These are phyloP conservation scores for Phytophthora tubulina DNA, from an alignment of 352 stramenopile genomes.

Conservation along the genomic window DNA sequence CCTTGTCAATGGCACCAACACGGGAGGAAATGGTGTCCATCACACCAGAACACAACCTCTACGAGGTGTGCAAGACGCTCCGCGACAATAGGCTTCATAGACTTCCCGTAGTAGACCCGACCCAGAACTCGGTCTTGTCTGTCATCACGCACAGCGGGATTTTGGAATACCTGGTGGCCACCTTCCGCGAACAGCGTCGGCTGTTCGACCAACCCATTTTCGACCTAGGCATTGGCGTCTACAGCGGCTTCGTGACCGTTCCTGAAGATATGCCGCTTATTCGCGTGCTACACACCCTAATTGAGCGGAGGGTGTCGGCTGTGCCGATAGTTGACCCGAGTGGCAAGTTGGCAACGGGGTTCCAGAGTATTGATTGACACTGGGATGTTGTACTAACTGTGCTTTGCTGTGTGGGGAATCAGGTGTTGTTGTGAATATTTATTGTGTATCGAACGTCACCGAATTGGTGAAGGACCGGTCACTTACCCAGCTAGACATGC, in stretches of 20 bases:
- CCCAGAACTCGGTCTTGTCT: conserved; percentile 94
- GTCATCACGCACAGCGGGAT: conserved; percentile 95
- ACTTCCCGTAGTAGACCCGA: conserved; percentile 94
- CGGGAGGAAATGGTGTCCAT: conserved; percentile 79
- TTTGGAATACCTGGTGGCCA: conserved; percentile 96
- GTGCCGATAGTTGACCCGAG: conserved; percentile 86
- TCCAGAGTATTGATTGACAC: neutral
- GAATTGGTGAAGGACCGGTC: conserved; percentile 91
- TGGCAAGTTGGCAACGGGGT: conserved; percentile 49
- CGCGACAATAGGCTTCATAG: conserved; percentile 91
- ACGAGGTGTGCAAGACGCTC: conserved; percentile 92
- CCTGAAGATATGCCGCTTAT: conserved; percentile 94
- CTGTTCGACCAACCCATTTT: conserved; percentile 98
- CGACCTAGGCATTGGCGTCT: conserved; percentile 96
- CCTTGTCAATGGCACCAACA: conserved; percentile 70
- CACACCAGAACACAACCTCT: conserved; percentile 91
- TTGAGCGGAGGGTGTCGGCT: conserved; percentile 84
- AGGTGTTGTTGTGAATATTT: conserved; percentile 93
- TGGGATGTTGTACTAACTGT: conserved; percentile 10
- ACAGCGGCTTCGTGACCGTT: conserved; percentile 94
- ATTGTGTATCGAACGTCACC: conserved; percentile 92
- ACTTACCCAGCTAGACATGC: conserved; percentile 91
- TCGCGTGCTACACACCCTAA: conserved; percentile 92
- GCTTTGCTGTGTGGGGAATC: conserved; percentile 1
- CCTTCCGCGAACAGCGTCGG: conserved; percentile 96